Base-by-base conservation (phyloP, 2,329 filamentous ascomycete species). In the Lachnellula willkommii region DNA sequence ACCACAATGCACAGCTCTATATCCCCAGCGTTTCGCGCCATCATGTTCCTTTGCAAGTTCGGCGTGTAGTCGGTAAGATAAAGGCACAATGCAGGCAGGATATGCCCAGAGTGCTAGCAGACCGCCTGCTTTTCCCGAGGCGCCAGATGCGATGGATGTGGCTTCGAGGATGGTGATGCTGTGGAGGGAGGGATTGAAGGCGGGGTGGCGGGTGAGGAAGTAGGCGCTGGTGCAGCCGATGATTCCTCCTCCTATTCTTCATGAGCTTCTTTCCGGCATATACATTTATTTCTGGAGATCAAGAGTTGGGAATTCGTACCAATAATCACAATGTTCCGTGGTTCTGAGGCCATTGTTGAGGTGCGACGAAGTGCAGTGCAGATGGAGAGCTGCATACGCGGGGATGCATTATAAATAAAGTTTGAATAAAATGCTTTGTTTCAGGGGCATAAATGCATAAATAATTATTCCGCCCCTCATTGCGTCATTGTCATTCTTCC, bases 221-320 rank as follows among this genome's bases (percentile, higher is more conserved):
- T 97, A 97, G 56, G 93, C 92, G 5, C 89, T 91, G 50, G 90
- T 94, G 70, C 85, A 88, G 67, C 94, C 94, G 66, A 97, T 95
- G 61, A 97, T 91, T 65, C 93, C 93, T 64, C 91, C 93, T 64
- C 93, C 68, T 70, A 35, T 45, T 20, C 12, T 5, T 17, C 3
- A n/a, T 26, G 11, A 49, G 6, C 22, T 47, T 49, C 12, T 40
- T 51, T 26, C 17, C 17, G 28, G 9, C 9, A 32, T 32, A 32
- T 12, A 32, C 28, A 32, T 32, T 32, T 4, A 32, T 4, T 32
- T 32, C 94, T 64, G 96, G 85, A 46, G 77, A 84, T 70, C 95
- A 81, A 80, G 17, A 11, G 39, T 12, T 11, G 2, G 12, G 46
- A 39, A 9, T 22, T 8, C 60, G 8, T 63, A 68, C 69, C 69